Evolutionary conservation across 306 rosid genomes (phyloP), one percentile per base, ranked within the genome.

Genomic region (Sesbania bispinosa): DNA sequence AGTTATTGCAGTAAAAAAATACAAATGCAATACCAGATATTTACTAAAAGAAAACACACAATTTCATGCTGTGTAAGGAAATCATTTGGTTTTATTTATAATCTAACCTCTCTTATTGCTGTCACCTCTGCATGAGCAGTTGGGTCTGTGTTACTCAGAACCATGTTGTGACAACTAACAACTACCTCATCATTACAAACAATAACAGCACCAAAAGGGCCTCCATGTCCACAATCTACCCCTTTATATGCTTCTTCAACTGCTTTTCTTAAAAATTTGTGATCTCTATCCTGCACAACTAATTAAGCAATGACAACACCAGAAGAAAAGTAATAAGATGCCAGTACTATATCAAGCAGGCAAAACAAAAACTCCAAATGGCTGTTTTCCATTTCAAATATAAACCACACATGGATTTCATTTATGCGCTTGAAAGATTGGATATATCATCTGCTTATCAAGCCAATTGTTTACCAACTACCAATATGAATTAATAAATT

Each of bases 41-140:
- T 11, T 26, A 29, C 38, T 20, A 51, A 52, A 14, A 23, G 5
- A 30, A 46, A 43, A 66, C 45, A 57, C 15, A 10, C 48, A 73
- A 7, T 19, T 66, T 47, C 63, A 47, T 58, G 53, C 3, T 4
- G 19, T 9, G 50, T 24, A 33, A 41, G 46, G 11, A 36, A 36
- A 61, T 41, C 15, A 39, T 59, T 27, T 38, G 69, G 69, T 30
- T n/a, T n/a, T 42, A 13, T 15, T 29, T 20, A 54, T 43, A 66
- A 57, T 45, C 90, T 55, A 67, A 93, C 98, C 98, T 93, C 98
- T 79, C 98, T 85, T 74, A 93, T 79, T 21, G 98, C 98, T 43
- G 97, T 90, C 63, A 93, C 98, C 84, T 93, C 97, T 0, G 98
- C 98, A 77, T 93, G 97, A 41, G 98, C 97, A 43, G 98, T 93